Evolutionary conservation across 768 basidiomycete genomes (phyloP), one percentile per base, ranked within the genome.

Genomic region (Russula compacta): DNA sequence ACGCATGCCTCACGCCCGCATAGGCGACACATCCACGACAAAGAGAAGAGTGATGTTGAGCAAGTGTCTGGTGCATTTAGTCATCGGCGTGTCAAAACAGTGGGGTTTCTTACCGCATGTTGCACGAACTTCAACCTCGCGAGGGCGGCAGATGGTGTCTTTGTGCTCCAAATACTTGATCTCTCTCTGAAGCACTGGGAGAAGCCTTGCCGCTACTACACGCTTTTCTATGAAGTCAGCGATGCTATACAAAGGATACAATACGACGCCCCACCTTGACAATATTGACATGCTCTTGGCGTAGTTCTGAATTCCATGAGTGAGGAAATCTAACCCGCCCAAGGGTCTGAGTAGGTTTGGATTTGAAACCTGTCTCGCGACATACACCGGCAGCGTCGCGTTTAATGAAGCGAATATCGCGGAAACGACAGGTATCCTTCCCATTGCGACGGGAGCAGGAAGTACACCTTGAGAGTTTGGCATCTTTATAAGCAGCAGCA

Each of bases 1-100:
- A 84, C 78, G 69, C 94, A 98, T 12, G 88, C 84, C 73, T 97
- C 94, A 7, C 91, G 83, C 5, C 92, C 94, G 70, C 94, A 98
- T 47, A 82, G 69, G 17, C 87, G 81, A 71, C 93, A 95, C 81
- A 94, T 89, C 84, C 89, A 95, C 21, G 85, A 87, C 60, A 83
- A 84, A 8, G 88, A 86, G 72, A 95, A 95, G 63, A 95, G 83
- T 12, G 93, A 94, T 4, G 91, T 94, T 78, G 91, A 86, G 72
- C 93, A 97, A 4, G 89, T 92, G 72, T 97, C 92, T 95, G 70
- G 29, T 60, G 60, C 49, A 38, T 21, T 63, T 29, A n/a, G 51
- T 63, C 53, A 59, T 59, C 52, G 56, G 52, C 64, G 53, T 63
- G 57, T 52, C n/a, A 21, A 50, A 24, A 58, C 44, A 33, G 17